These are phyloP conservation scores for Kockovaella imperatae DNA, from an alignment of 768 basidiomycete species.

Conservation along the genomic window DNA sequence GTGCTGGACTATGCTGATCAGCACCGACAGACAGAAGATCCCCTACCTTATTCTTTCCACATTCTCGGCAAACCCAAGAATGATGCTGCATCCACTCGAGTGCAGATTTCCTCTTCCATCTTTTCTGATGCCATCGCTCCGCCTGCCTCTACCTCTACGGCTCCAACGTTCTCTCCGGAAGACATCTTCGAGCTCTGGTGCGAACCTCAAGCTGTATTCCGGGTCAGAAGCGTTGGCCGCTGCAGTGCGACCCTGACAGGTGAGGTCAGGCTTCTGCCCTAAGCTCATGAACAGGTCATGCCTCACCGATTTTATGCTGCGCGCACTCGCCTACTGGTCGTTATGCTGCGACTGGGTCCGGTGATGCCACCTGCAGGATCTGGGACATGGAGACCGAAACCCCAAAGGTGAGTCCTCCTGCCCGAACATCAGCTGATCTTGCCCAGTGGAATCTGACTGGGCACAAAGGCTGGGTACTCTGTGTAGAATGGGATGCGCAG, in stretches of 20 bases:
- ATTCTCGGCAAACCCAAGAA: constrained; percentile 47
- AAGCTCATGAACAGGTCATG: constrained; percentile 57
- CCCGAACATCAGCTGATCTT: neutral
- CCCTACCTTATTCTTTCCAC: constrained; percentile 86
- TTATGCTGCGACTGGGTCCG: constrained; percentile 86
- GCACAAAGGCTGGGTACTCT: constrained; percentile 93
- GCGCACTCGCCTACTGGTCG: constrained; percentile 90
- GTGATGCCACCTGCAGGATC: constrained; percentile 81
- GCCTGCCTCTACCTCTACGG: constrained; percentile 15
- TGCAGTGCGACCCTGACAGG: constrained; percentile 89
- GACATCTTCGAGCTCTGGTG: constrained; percentile 81
- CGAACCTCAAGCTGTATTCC: constrained; percentile 91
- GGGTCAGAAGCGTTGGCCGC: constrained; percentile 83
- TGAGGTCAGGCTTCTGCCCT: constrained; percentile 40
- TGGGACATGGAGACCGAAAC: constrained; percentile 93
- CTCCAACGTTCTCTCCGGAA: constrained; percentile 50
- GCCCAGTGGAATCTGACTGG: constrained; percentile 62
- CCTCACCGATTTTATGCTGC: constrained; percentile 86
- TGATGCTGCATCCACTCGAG: constrained; percentile 50
- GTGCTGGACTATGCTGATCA: constrained; percentile 2
- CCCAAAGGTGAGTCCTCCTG: constrained; percentile 52
- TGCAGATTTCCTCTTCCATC: constrained; percentile 77
- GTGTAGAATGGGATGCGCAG: constrained; percentile 93
- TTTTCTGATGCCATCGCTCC: constrained; percentile 69
- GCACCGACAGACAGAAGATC: constrained; percentile 62